Evolutionary conservation across 192 early-diverging fungal species (phyloP).

Genomic region (Chytriomyces hyalinus): DNA sequence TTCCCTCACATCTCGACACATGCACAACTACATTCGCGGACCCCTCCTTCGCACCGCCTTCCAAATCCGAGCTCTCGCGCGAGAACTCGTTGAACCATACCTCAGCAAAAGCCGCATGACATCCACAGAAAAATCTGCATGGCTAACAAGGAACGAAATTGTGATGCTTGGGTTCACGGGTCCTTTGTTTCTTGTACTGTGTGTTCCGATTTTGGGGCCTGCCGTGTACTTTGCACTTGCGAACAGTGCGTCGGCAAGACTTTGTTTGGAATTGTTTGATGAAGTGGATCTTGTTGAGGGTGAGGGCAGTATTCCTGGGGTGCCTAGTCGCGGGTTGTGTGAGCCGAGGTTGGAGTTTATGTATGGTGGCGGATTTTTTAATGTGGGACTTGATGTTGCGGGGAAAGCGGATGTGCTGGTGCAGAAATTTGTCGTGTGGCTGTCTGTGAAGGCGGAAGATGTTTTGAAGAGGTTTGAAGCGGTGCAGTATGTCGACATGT

Average conservation of each 20-base stretch:
- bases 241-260: slow-evolving; percentile 34
- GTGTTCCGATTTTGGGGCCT: slow-evolving; percentile 44
- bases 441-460: not conserved
- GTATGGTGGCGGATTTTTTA: not conserved
- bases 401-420: not conserved
- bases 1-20: slow-evolving; percentile 35
- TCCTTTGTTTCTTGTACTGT: slow-evolving; percentile 38
- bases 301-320: not conserved
- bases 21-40: slow-evolving; percentile 43
- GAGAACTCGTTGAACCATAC: slow-evolving; percentile 54
- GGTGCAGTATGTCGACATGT: not conserved
- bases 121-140: slow-evolving; percentile 30
- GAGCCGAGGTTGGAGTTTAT: not conserved
- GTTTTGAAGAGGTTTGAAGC: not conserved
- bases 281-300: slow-evolving; percentile 27
- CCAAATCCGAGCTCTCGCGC: slow-evolving; percentile 38
- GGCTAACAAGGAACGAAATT: slow-evolving; percentile 41
- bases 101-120: slow-evolving; percentile 41
- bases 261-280: slow-evolving; percentile 46
- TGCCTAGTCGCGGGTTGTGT: not conserved
- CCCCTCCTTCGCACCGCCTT: slow-evolving; percentile 35
- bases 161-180: slow-evolving; percentile 46
- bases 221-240: slow-evolving; percentile 44
- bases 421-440: not conserved
- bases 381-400: not conserved